Percentiles rank a stretch among this genome's conserved stretches.
phyloP scores from a whole-genome alignment of 108 stramenopile genomes.

The Heterococcus sp. region DNA sequence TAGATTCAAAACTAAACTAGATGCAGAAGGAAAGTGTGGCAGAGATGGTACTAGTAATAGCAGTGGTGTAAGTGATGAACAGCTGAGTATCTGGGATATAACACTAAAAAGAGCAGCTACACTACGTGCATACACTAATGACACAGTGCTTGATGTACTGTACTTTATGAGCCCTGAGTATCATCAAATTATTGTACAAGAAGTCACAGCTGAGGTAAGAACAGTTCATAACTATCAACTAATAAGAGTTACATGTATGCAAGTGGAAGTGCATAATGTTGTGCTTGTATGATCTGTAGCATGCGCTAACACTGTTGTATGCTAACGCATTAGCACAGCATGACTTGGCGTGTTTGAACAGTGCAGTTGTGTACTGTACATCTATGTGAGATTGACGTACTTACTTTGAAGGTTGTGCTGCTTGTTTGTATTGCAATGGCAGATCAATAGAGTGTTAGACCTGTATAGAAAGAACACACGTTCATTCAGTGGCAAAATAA shows the following conservation, averaged over 20 bases:
- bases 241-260: neutral
- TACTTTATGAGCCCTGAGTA: constrained; percentile 46
- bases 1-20: constrained; percentile 11
- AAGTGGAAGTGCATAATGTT: too few relatives aligned
- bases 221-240: neutral
- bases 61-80: neutral
- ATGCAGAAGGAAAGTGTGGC: neutral
- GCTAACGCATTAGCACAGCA: too few relatives aligned
- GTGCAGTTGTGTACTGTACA: neutral
- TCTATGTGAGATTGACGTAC: neutral
- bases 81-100: constrained; percentile 37
- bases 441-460: constrained; percentile 26
- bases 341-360: neutral
- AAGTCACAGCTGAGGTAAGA: constrained; percentile 19
- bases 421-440: too few relatives aligned
- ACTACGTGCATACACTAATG: constrained; percentile 31
- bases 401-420: neutral
- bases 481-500: neutral
- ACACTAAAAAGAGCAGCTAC: constrained; percentile 21
- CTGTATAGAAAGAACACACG: neutral
- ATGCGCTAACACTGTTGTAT: too few relatives aligned
- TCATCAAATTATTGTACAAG: constrained; percentile 34
- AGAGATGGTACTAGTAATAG: neutral
- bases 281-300: too few relatives aligned
- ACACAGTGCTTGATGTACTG: constrained; percentile 35